A percentile compares a stretch with the other conserved stretches of the same genome.
Conservation (phyloP, 108 stramenopile species). For the Nitzschia sp. region DNA sequence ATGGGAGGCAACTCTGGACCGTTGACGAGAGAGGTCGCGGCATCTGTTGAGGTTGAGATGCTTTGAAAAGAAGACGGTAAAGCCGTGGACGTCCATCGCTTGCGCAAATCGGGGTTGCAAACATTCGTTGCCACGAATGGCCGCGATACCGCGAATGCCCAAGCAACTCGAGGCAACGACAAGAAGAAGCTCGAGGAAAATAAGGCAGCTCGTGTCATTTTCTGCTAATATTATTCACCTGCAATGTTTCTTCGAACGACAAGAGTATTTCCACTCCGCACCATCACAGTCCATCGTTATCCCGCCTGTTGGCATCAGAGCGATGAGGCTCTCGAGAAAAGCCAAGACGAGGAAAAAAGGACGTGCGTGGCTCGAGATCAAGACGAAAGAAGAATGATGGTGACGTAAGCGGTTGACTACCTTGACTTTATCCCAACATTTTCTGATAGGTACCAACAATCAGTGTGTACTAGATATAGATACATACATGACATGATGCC, state of each 20-base stretch:
- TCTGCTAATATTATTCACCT: not conserved
- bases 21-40: not conserved
- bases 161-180: not conserved
- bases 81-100: not conserved
- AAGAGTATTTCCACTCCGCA: not conserved
- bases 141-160: not conserved
- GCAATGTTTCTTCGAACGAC: not conserved
- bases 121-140: not conserved
- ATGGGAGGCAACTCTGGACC: conserved; percentile 50
- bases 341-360: not conserved
- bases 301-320: no score
- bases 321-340: no score
- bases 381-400: no score
- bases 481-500: no score
- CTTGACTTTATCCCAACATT: no score
- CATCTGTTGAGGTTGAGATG: not conserved
- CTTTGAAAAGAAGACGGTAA: not conserved
- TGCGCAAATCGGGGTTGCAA: not conserved
- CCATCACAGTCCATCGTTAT: not conserved
- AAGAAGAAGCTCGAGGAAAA: not conserved
- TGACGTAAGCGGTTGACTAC: no score
- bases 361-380: not conserved
- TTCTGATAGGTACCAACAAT: no score
- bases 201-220: not conserved
- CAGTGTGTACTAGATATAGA: no score